Percentiles rank a stretch among this genome's conserved stretches.
Evolutionary conservation across 169 alveolate species (phyloP).

Genomic region (Cryptosporidium canis): DNA sequence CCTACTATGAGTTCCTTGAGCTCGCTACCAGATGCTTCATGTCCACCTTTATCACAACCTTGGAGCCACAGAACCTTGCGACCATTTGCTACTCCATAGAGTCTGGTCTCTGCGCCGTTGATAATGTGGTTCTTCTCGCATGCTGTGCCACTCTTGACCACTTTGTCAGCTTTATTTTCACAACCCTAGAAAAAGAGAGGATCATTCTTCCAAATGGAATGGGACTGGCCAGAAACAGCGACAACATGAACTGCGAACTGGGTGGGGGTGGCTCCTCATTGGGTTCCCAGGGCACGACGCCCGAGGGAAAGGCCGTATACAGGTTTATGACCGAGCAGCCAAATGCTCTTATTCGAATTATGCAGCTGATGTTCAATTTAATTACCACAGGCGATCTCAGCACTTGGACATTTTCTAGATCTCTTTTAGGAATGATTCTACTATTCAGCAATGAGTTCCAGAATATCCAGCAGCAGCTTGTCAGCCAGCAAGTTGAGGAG

Average conservation of each 20-base stretch:
- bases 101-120: constrained; percentile 71
- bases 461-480: constrained; percentile 81
- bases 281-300: constrained; percentile 23
- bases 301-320: constrained; percentile 79
- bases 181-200: constrained; percentile 34
- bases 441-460: constrained; percentile 82
- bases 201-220: constrained; percentile 56
- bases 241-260: constrained; percentile 14
- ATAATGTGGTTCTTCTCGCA: constrained; percentile 65
- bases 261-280: not conserved
- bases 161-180: constrained; percentile 33
- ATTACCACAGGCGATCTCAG: constrained; percentile 80
- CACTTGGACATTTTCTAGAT: constrained; percentile 91
- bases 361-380: constrained; percentile 84
- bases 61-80: constrained; percentile 70
- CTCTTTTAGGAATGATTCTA: constrained; percentile 89
- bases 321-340: constrained; percentile 82
- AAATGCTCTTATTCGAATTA: constrained; percentile 82
- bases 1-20: constrained; percentile 88
- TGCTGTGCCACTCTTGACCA: constrained; percentile 72
- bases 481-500: constrained; percentile 82
- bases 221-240: not conserved
- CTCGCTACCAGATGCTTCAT: constrained; percentile 87
- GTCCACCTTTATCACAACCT: constrained; percentile 76
- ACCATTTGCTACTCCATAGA: constrained; percentile 54